Base-by-base conservation (phyloP, 441 rosid species). In the Rhodomyrtus psidioides region DNA sequence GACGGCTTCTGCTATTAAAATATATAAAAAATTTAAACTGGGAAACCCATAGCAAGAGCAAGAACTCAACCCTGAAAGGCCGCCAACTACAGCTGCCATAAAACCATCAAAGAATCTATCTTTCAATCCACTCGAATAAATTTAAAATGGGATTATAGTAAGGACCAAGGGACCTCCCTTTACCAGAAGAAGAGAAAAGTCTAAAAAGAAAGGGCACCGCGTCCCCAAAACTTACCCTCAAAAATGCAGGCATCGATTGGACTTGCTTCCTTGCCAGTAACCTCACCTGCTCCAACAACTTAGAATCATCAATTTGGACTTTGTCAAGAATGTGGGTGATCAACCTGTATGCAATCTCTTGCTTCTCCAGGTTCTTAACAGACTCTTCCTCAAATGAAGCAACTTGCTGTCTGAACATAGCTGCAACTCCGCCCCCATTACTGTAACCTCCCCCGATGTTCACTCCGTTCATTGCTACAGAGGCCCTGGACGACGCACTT, bases 371-470 rank as follows among this genome's bases (percentile, higher is more conserved):
- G 87, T 91, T 92, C 90, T 95, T 97, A 58, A 94, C 90, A 81
- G 95, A 90, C 91, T 94, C 99, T 75, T 95, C 99, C 92, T 98
- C 99, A 51, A 93, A 95, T 10, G 92, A 93, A 89, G 95, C 94
- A 83, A 93, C 92, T 76, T 90, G 96, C 83, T 92, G 96, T 89
- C 91, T 91, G 83, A 89, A 89, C 85, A 92, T 90, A 83, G 90
- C 88, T 82, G 88, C 85, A 34, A 91, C 93, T 54, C 94, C 94
- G 82, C 93, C 91, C 51, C 94, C 96, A 83, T 93, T 94, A 85
- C 90, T 91, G 70, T 85, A 90, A 60, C 95, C 92, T 91, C 94
- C 96, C 93, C 90, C 84, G 84, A 90, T 79, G 81, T 92, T 91
- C 84, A 93, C 91, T 17, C 98, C 98, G 82, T 93, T 95, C 85